Percentiles rank a stretch among this genome's conserved stretches.
Conservation (phyloP, 768 basidiomycete genomes). For the Calocybe cyanea region DNA sequence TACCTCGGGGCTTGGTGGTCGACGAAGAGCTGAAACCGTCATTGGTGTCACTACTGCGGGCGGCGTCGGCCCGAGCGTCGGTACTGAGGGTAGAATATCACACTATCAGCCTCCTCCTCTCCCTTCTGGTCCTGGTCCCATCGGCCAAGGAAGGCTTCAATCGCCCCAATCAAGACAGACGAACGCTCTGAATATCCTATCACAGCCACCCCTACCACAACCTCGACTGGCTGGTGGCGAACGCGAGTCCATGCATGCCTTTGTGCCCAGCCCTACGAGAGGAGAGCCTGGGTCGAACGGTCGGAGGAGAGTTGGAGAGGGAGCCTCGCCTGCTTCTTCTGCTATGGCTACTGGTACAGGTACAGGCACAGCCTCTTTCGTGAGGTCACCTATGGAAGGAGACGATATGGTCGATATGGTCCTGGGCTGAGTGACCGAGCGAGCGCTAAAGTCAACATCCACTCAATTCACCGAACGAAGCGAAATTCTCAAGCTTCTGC, state of each 20-base stretch:
- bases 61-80: background rate
- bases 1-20: background rate
- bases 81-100: background rate
- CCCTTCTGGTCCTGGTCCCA: constrained; percentile 9
- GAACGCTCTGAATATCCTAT: no score
- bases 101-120: constrained; percentile 1
- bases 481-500: background rate
- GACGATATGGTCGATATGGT: constrained; percentile 21
- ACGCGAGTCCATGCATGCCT: no score
- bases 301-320: constrained; percentile 7
- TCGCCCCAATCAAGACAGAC: background rate
- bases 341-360: background rate
- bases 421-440: constrained; percentile 10
- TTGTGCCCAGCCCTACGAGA: background rate
- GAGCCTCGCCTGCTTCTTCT: background rate
- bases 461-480: background rate
- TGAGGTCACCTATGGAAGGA: constrained; percentile 10
- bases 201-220: no score
- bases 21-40: constrained; percentile 15
- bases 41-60: constrained; percentile 10
- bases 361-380: background rate
- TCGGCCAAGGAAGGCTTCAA: constrained; percentile 2
- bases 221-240: no score
- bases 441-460: background rate
- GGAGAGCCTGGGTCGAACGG: background rate